Conservation (phyloP, 2,329 filamentous ascomycete genomes). For the Nemania diffusa region DNA sequence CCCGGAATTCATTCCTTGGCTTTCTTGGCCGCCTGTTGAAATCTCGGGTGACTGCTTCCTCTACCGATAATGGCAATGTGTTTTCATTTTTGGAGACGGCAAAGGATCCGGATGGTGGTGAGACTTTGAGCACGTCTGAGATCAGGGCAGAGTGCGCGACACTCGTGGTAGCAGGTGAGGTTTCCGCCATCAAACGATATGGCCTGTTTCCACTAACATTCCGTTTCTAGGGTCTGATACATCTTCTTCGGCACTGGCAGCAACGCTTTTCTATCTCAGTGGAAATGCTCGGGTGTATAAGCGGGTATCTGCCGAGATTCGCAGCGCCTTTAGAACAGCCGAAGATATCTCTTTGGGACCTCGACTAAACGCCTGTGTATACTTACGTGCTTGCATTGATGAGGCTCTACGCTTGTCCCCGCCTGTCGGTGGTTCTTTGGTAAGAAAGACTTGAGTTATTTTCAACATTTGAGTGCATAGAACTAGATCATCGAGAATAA, state of each 20-base stretch:
- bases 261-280: neutral
- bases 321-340: neutral
- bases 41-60: no score
- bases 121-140: neutral
- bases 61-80: no score
- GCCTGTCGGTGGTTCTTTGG: no score
- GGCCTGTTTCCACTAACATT: no score
- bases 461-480: no score
- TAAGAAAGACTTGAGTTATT: no score
- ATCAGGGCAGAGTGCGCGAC: neutral
- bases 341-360: conserved; percentile 11
- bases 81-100: neutral
- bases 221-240: no score
- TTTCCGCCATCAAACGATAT: no score
- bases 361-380: conserved; percentile 1
- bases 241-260: neutral
- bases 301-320: neutral
- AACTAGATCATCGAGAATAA: no score
- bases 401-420: conserved; percentile 4
- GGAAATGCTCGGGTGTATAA: neutral
- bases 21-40: neutral
- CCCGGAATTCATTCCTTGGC: neutral
- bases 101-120: neutral
- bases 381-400: conserved; percentile 7
- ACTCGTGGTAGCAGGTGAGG: neutral